Evolutionary conservation across 2,329 filamentous ascomycete genomes (phyloP).

Genomic region (Incumbomyces lentus): DNA sequence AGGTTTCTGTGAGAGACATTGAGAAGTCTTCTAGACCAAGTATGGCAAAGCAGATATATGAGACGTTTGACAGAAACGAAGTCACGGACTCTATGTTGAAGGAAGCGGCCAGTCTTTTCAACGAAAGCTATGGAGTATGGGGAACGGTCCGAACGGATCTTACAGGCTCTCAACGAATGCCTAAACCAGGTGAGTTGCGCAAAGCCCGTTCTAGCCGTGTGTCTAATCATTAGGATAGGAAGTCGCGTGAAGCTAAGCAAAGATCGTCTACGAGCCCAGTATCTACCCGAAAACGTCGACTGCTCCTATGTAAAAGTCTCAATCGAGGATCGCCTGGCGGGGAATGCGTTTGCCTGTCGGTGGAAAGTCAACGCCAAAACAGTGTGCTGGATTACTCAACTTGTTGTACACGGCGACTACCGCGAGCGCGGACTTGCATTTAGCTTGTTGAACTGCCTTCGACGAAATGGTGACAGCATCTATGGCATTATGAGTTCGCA

Average conservation of each 20-base stretch:
- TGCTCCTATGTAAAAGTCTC: constrained; percentile 27
- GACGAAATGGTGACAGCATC: constrained; percentile 8
- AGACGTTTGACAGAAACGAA: constrained; percentile 22
- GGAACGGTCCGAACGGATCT: constrained; percentile 10
- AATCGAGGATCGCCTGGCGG: constrained; percentile 26
- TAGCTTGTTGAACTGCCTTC: constrained; percentile 16
- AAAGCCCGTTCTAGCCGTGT: background rate
- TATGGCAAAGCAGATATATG: constrained; percentile 8
- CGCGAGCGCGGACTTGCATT: constrained; percentile 29
- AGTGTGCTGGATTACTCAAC: constrained; percentile 34
- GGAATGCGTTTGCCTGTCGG: constrained; percentile 28
- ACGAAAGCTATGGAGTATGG: constrained; percentile 28
- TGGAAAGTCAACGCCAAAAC: constrained; percentile 25
- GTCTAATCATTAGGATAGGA: constrained; percentile 15
- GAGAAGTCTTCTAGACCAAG: background rate
- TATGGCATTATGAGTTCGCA: constrained; percentile 12
- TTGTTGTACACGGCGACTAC: constrained; percentile 29
- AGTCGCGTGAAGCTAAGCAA: constrained; percentile 15
- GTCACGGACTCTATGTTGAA: constrained; percentile 29
- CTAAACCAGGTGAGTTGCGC: background rate
- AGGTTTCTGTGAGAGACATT: background rate
- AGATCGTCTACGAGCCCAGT: constrained; percentile 26
- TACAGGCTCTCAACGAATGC: background rate
- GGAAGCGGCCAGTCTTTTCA: constrained; percentile 27
- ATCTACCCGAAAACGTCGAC: constrained; percentile 21